These are phyloP conservation scores for Trifolium repens DNA, from an alignment of 306 rosid genomes.

Conservation along the genomic window DNA sequence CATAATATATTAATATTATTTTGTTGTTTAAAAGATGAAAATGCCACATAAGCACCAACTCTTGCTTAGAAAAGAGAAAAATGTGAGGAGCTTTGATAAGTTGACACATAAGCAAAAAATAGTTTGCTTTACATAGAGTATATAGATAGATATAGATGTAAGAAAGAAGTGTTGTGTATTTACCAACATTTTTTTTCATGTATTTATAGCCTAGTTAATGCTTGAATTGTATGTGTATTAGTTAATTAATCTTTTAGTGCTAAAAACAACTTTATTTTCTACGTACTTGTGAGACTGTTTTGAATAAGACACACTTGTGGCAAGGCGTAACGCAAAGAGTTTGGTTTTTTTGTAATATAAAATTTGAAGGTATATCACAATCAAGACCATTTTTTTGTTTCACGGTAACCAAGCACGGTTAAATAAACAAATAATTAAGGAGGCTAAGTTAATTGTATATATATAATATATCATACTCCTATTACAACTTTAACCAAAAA, in stretches of 20 bases:
- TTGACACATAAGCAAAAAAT: too few relatives aligned
- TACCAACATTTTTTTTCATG: not conserved
- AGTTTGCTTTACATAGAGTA: too few relatives aligned
- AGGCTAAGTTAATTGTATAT: not conserved
- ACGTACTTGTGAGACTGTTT: not conserved
- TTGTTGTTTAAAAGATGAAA: too few relatives aligned
- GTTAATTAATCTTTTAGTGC: slow-evolving; percentile 1
- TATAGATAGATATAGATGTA: too few relatives aligned
- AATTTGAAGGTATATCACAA: not conserved
- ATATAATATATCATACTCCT: too few relatives aligned
- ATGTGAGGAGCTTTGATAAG: too few relatives aligned
- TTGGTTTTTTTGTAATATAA: not conserved
- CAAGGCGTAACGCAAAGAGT: not conserved
- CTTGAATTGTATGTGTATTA: not conserved
- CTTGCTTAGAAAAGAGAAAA: too few relatives aligned
- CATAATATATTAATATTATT: too few relatives aligned
- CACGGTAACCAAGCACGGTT: not conserved
- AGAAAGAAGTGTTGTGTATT: not conserved
- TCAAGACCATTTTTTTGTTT: not conserved
- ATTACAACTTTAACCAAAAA: too few relatives aligned
- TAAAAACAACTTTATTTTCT: not conserved
- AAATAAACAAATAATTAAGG: not conserved
- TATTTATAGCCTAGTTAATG: not conserved
- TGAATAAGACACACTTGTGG: not conserved
- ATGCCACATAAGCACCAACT: too few relatives aligned